Evolutionary conservation across 495 filamentous ascomycete species (phyloP).

Genomic region (Trichoderma asperelloides): DNA sequence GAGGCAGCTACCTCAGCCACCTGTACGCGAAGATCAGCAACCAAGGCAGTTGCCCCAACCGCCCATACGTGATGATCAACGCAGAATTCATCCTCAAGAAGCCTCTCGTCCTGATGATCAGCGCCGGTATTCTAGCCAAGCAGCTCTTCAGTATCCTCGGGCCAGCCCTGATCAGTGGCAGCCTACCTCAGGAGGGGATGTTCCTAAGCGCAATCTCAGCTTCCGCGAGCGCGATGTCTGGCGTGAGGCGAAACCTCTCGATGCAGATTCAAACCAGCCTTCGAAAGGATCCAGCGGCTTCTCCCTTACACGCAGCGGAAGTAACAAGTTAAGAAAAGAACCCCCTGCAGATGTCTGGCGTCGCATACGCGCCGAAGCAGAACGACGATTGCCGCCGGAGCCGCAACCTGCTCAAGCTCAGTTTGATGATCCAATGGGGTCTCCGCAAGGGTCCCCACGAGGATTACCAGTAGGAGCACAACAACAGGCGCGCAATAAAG

Average conservation of each 20-base stretch:
- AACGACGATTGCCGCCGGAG: slow-evolving; percentile 9
- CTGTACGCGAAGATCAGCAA: slow-evolving; percentile 11
- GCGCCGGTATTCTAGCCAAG: neutral
- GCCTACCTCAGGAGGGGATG: slow-evolving; percentile 17
- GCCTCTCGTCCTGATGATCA: slow-evolving; percentile 8
- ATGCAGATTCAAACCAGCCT: slow-evolving; percentile 16
- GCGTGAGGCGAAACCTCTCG: slow-evolving; percentile 25
- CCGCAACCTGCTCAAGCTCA: neutral
- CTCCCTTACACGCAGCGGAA: slow-evolving; percentile 29
- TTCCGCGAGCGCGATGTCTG: slow-evolving; percentile 40
- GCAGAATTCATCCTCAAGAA: slow-evolving; percentile 4
- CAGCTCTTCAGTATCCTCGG: neutral
- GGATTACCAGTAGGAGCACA: slow-evolving; percentile 10
- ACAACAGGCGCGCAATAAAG: neutral
- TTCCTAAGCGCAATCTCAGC: slow-evolving; percentile 40
- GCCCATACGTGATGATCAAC: slow-evolving; percentile 10
- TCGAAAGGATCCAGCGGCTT: slow-evolving; percentile 19
- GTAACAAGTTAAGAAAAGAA: slow-evolving; percentile 41
- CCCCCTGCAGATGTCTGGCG: slow-evolving; percentile 33
- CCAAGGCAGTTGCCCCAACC: slow-evolving; percentile 11
- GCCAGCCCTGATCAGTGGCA: neutral
- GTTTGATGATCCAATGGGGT: neutral
- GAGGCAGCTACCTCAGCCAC: slow-evolving; percentile 11
- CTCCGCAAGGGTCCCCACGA: slow-evolving; percentile 1
- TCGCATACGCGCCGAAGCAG: slow-evolving; percentile 22